Percentiles rank a stretch among this genome's conserved stretches.
Evolutionary conservation across 768 basidiomycete species (phyloP).

Genomic region (Fomitopsis serialis): DNA sequence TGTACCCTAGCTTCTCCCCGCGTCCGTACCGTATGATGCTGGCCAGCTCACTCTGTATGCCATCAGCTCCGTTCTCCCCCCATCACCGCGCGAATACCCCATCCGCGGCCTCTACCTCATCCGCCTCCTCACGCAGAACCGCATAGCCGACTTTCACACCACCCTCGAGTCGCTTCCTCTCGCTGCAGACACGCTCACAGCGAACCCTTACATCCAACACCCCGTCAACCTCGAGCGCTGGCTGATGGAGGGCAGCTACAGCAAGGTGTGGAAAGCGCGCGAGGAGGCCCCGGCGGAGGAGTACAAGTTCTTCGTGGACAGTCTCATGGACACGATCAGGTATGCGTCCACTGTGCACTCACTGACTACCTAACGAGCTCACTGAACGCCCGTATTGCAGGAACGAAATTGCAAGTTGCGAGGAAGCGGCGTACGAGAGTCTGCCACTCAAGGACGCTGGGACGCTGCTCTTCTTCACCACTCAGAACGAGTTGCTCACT

Average conservation of each 20-base stretch:
- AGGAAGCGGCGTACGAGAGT: constrained; percentile 90
- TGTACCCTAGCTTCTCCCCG: background rate
- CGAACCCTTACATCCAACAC: constrained; percentile 74
- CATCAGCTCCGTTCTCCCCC: constrained; percentile 63
- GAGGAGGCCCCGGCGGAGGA: constrained; percentile 91
- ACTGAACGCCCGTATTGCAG: constrained; percentile 31
- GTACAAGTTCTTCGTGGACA: constrained; percentile 91
- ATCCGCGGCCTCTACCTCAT: constrained; percentile 93
- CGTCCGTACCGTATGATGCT: background rate
- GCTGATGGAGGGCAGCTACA: constrained; percentile 98
- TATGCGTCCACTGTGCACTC: constrained; percentile 22
- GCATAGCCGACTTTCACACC: constrained; percentile 97
- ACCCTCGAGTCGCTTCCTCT: constrained; percentile 84
- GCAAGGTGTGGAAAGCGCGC: constrained; percentile 95
- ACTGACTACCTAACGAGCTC: constrained; percentile 2
- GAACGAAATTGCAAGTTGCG: constrained; percentile 95
- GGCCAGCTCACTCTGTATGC: constrained; percentile 6
- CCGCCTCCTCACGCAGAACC: constrained; percentile 89
- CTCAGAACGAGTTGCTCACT: constrained; percentile 69
- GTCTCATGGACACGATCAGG: constrained; percentile 92
- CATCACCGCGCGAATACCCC: constrained; percentile 81
- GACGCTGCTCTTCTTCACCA: constrained; percentile 87
- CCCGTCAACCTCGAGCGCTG: constrained; percentile 91
- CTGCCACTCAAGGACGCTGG: constrained; percentile 87
- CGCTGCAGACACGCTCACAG: constrained; percentile 58